Evolutionary conservation across 306 rosid species (phyloP), one percentile per base, ranked within the genome.

Genomic region (Oemleria cerasiformis): DNA sequence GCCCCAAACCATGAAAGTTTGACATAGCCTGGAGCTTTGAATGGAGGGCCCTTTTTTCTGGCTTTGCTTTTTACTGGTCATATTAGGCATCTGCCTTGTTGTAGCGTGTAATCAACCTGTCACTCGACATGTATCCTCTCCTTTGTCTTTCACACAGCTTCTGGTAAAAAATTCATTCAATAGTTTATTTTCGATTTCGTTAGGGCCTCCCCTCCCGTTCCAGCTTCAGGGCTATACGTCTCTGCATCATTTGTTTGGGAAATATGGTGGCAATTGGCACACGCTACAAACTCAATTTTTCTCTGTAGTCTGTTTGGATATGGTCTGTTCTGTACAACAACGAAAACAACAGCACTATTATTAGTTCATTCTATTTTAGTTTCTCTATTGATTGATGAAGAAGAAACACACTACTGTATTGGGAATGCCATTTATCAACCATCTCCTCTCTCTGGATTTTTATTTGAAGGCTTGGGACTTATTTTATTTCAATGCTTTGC

Each of bases 1-100:
- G 79, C 88, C 90, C 62, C 96, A 77, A 40, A 54, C 86, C 47
- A 74, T 95, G 21, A 71, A 86, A 16, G 83, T 79, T 77, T 88
- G 86, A 73, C 21, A 41, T 50, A 7, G 64, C 68, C 4, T 71
- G 73, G 74, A 61, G 19, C 19, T 53, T 20, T 11, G 19, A 12
- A 17, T 8, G 57, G 44, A 56, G 55, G 58, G 13, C 75, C 34
- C 11, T 16, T 66, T 56, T 40, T 57, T 64, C 59, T 3, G 9
- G 8, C 51, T 40, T 25, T 49, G 23, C 53, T 1, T 30, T 30
- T 2, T 21, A 19, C 17, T 7, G 50, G 30, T 76, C 58, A 43
- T 16, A 19, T 44, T 43, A 19, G 19, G 4, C 38, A 11, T 12
- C 62, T 5, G 62, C 15, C 15, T 56, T 53, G 44, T 39, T 41